phyloP scores from a whole-genome alignment of 768 basidiomycete genomes.

The Lactifluus rugatus region DNA sequence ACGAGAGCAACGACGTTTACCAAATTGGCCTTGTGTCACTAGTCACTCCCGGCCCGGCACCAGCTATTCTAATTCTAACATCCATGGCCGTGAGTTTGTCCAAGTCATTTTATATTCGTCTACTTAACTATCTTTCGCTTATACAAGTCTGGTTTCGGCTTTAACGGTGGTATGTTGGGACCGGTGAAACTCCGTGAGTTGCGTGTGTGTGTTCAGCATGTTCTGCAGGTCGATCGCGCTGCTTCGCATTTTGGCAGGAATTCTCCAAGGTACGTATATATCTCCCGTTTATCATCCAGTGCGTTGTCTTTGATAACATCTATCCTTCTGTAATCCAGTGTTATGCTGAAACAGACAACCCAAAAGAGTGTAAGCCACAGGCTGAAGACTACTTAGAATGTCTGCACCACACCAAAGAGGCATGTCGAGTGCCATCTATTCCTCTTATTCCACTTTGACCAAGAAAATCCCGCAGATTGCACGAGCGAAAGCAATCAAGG shows the following conservation, averaged over 20 bases:
- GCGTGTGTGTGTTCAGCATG: not conserved
- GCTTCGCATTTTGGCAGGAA: constrained; percentile 90
- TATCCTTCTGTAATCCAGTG: constrained; percentile 40
- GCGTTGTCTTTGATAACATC: not conserved
- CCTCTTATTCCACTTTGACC: not conserved
- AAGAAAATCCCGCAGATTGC: constrained; percentile 34
- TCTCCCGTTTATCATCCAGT: not conserved
- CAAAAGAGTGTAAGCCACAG: constrained; percentile 57
- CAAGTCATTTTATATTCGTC: not conserved
- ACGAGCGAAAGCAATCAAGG: constrained; percentile 60
- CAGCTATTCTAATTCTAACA: not conserved
- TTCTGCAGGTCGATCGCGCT: constrained; percentile 63
- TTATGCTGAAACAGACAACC: constrained; percentile 71
- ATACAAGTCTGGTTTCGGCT: constrained; percentile 53
- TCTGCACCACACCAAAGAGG: constrained; percentile 83
- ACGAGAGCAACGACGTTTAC: constrained; percentile 25
- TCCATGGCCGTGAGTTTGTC: constrained; percentile 23
- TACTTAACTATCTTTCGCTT: not conserved
- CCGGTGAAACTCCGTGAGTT: not conserved
- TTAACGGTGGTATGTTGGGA: constrained; percentile 41
- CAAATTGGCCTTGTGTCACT: no score
- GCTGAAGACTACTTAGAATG: constrained; percentile 89
- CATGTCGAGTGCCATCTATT: constrained; percentile 29
- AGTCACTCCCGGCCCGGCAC: not conserved
- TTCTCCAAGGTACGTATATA: constrained; percentile 50